phyloP scores from a whole-genome alignment of 2,329 filamentous ascomycete species.

The Aspergillus pseudonomiae region DNA sequence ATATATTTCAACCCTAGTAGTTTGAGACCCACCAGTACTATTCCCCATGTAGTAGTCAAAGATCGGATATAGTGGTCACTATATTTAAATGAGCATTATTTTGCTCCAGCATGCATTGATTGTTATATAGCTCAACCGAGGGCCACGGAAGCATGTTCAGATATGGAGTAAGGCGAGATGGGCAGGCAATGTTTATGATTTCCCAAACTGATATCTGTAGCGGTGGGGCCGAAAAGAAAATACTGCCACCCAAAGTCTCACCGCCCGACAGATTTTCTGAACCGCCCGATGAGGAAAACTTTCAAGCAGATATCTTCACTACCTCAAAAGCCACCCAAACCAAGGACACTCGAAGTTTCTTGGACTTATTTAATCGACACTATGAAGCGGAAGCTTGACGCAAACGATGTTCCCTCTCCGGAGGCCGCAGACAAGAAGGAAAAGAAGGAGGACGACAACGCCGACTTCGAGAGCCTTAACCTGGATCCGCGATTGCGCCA shows the following conservation, averaged over 20 bases:
- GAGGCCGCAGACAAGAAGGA: constrained; percentile 32
- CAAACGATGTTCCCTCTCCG: constrained; percentile 49
- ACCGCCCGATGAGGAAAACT: constrained; percentile 28
- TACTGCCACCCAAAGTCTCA: constrained; percentile 34
- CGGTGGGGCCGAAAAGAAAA: constrained; percentile 9
- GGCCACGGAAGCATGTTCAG: not conserved
- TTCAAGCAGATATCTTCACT: constrained; percentile 21
- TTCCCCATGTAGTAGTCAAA: not conserved
- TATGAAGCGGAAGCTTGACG: constrained; percentile 56
- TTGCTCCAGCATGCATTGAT: not conserved
- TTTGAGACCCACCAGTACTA: not conserved
- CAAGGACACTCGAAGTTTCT: constrained; percentile 1
- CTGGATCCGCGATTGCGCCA: constrained; percentile 86
- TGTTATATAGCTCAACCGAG: not conserved
- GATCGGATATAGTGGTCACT: no score
- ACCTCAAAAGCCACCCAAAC: constrained; percentile 11
- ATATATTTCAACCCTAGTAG: no score
- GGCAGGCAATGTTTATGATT: not conserved
- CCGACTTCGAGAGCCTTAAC: constrained; percentile 73
- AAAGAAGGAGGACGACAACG: constrained; percentile 33
- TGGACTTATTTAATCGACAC: constrained; percentile 13
- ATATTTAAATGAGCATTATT: not conserved
- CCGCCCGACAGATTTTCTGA: constrained; percentile 36
- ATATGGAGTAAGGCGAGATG: not conserved
- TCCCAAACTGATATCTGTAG: not conserved